Conservation (phyloP, 768 basidiomycete genomes). For the Macrolepiota albuminosa region DNA sequence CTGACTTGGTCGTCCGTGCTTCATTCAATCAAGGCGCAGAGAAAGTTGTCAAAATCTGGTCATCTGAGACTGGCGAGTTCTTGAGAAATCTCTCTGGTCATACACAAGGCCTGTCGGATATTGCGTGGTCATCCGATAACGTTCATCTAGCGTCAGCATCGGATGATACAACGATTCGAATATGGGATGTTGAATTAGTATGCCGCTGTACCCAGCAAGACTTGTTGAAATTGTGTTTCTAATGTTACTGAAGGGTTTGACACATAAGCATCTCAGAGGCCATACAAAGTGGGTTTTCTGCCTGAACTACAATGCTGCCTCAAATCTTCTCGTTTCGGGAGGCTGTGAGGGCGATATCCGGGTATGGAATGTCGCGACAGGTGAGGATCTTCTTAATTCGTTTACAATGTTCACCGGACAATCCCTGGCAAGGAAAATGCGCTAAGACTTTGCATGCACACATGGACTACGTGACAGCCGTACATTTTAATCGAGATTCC, state of each 20-base stretch:
- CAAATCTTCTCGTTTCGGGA: slow-evolving; percentile 87
- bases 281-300: slow-evolving; percentile 91
- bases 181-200: slow-evolving; percentile 85
- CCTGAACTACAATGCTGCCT: slow-evolving; percentile 84
- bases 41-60: slow-evolving; percentile 77
- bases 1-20: slow-evolving; percentile 7
- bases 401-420: background rate
- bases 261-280: slow-evolving; percentile 67
- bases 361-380: slow-evolving; percentile 87
- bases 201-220: slow-evolving; percentile 18
- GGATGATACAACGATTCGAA: slow-evolving; percentile 84
- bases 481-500: slow-evolving; percentile 91
- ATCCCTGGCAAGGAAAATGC: slow-evolving; percentile 56
- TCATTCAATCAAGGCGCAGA: slow-evolving; percentile 54
- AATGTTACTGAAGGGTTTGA: slow-evolving; percentile 47
- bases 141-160: slow-evolving; percentile 84
- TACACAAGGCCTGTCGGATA: slow-evolving; percentile 80
- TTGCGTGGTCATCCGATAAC: slow-evolving; percentile 86
- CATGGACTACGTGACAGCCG: slow-evolving; percentile 90
- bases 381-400: slow-evolving; percentile 31
- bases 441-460: slow-evolving; percentile 89
- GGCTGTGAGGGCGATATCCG: slow-evolving; percentile 90
- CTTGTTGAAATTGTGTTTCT: slow-evolving; percentile 4
- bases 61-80: slow-evolving; percentile 73
- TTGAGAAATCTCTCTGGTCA: slow-evolving; percentile 73